Base-by-base conservation (phyloP, 257 asterid genomes). In the Rehmannia glutinosa region DNA sequence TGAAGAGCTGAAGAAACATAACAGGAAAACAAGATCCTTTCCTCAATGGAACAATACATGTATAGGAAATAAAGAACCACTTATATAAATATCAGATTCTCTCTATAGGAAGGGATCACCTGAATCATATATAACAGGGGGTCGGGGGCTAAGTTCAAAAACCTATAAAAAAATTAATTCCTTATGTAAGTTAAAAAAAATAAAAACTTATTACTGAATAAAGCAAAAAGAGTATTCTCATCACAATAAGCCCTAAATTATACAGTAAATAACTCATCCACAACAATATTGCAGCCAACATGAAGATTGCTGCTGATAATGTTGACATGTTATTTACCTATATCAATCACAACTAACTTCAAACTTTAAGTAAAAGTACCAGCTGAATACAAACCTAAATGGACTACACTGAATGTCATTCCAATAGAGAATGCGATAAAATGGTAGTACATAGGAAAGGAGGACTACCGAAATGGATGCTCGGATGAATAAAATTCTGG, bases 401-500 rank as follows among this genome's bases (percentile, higher is more conserved):
- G 54, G 35, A 55, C 24, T 24, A 47, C 33, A 66, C 47, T 0
- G 7, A 41, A 61, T 69, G 35, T 12, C 61, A 41, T 28, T 32
- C 39, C 19, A 28, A 32, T n/a, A n/a, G 16, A 58, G 24, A 30
- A 66, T 41, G 23, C 16, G 27, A 55, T 11, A 33, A 70, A 36
- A 62, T 57, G 20, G 57, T 25, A 62, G 62, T 41, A 67, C 16
- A 39, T 43, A 63, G 65, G 63, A 60, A 46, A 71, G 36, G 58
- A 71, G 56, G 54, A 73, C 71, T 62, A 93, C 96, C 99, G 93
- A 78, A 93, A 93, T 62, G 97, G 97, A 81, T 83, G 99, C 66
- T 90, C 99, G 7, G 99, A 93, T 72, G 91, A 90, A 81, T 93
- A 93, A 77, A 93, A 93, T 60, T 85, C 92, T n/a, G 99, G 99